Evolutionary conservation across 441 rosid genomes (phyloP).

Genomic region (Melastoma candidum): DNA sequence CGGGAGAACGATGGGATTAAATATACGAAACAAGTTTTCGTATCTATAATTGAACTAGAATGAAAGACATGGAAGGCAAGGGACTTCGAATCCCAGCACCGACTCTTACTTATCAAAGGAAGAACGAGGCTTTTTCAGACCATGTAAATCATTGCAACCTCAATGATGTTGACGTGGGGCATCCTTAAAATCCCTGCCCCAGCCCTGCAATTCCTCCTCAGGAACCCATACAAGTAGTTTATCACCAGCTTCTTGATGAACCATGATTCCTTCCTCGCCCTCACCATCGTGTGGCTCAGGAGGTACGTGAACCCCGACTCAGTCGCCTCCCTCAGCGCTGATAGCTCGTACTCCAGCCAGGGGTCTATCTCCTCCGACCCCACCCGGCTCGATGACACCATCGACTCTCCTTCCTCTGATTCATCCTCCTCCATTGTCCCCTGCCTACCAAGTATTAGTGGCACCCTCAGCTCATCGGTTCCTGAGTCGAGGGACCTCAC

Average conservation of each 20-base stretch:
- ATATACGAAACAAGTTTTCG: too few species aligned
- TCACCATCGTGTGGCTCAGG: slow-evolving; percentile 65
- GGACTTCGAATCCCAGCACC: too few species aligned
- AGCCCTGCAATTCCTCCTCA: slow-evolving; percentile 81
- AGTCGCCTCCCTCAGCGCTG: slow-evolving; percentile 70
- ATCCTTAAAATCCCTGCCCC: slow-evolving; percentile 71
- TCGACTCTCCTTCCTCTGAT: slow-evolving; percentile 21
- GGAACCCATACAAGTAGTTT: slow-evolving; percentile 77
- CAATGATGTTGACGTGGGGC: slow-evolving; percentile 80
- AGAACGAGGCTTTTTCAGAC: slow-evolving; percentile 25
- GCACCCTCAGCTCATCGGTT: slow-evolving; percentile 44
- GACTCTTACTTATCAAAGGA: too few species aligned
- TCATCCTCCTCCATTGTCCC: slow-evolving; percentile 16
- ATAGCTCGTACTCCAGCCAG: slow-evolving; percentile 66
- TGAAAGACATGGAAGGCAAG: too few species aligned
- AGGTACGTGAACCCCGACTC: slow-evolving; percentile 80
- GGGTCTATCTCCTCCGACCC: slow-evolving; percentile 54
- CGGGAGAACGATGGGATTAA: too few species aligned
- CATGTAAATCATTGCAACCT: slow-evolving; percentile 87
- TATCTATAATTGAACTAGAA: too few species aligned
- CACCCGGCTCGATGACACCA: slow-evolving; percentile 42
- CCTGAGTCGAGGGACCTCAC: slow-evolving; percentile 25
- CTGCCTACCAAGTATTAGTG: slow-evolving; percentile 31
- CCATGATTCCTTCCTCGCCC: slow-evolving; percentile 74
- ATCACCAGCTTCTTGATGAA: slow-evolving; percentile 82